A percentile compares a stretch with the other conserved stretches of the same genome.
Evolutionary conservation across 2,329 filamentous ascomycete species (phyloP).

Genomic region (Plenodomus lindquistii): DNA sequence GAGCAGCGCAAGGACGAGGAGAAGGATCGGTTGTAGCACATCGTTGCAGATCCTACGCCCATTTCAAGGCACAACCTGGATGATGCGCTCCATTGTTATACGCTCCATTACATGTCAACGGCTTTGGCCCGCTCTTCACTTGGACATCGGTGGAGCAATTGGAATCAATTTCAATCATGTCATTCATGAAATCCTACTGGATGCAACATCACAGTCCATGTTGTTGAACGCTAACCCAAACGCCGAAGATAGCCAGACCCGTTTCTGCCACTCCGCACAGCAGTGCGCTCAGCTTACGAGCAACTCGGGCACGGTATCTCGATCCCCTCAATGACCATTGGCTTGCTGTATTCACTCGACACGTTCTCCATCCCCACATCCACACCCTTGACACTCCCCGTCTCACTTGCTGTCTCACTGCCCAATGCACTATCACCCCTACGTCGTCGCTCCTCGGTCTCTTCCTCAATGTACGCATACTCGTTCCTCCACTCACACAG

Average conservation of each 20-base stretch:
- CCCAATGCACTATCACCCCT: constrained; percentile 22
- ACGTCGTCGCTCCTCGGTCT: constrained; percentile 16
- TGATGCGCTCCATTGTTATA: too few relatives aligned
- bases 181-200: not conserved
- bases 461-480: constrained; percentile 35
- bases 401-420: constrained; percentile 14
- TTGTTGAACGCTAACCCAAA: not conserved
- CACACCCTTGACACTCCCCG: constrained; percentile 12
- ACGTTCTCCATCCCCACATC: constrained; percentile 5
- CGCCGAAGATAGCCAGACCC: not conserved
- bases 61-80: not conserved
- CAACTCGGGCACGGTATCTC: constrained; percentile 10
- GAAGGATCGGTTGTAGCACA: constrained; percentile 2
- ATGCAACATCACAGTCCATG: not conserved
- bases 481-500: constrained; percentile 53
- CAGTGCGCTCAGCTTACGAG: constrained; percentile 3
- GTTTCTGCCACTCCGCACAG: not conserved
- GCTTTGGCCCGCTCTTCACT: too few relatives aligned
- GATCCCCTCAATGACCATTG: constrained; percentile 18
- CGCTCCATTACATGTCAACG: too few relatives aligned
- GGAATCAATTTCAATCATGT: too few relatives aligned
- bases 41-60: not conserved
- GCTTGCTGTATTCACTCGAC: constrained; percentile 20
- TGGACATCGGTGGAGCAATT: too few relatives aligned
- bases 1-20: constrained; percentile 40